These are phyloP conservation scores for Septoria linicola DNA, from an alignment of 2,329 filamentous ascomycete genomes.

Conservation along the genomic window DNA sequence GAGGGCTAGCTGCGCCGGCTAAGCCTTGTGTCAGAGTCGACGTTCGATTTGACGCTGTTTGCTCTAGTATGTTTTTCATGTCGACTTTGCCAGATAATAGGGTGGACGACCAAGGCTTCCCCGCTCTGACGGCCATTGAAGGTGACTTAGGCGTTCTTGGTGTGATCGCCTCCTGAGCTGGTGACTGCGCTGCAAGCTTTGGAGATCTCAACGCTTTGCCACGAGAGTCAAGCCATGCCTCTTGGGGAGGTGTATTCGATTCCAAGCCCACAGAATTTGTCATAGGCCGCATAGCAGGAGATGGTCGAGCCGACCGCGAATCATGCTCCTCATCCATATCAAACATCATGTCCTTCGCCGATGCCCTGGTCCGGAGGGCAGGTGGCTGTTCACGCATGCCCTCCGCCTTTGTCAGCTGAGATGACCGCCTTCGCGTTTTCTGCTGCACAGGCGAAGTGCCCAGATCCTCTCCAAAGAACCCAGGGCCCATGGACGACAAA, in stretches of 20 bases:
- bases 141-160: constrained; percentile 37
- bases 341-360: constrained; percentile 78
- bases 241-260: constrained; percentile 31
- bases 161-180: constrained; percentile 32
- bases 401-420: constrained; percentile 40
- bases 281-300: constrained; percentile 33
- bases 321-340: constrained; percentile 79
- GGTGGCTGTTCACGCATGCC: constrained; percentile 53
- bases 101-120: constrained; percentile 54
- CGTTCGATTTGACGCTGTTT: constrained; percentile 51
- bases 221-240: constrained; percentile 44
- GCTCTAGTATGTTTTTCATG: constrained; percentile 73
- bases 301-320: constrained; percentile 22
- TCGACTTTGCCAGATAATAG: constrained; percentile 61
- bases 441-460: constrained; percentile 48
- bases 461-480: constrained; percentile 63
- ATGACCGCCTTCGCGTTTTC: constrained; percentile 43
- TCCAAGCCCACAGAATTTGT: constrained; percentile 29
- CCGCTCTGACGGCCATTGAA: constrained; percentile 26
- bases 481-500: constrained; percentile 62
- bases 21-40: constrained; percentile 46
- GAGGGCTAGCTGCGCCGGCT: constrained; percentile 33
- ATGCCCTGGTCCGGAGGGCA: constrained; percentile 65
- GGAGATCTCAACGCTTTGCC: constrained; percentile 40
- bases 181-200: constrained; percentile 30